A percentile compares a stretch with the other conserved stretches of the same genome.
phyloP scores from a whole-genome alignment of 2,329 filamentous ascomycete species.

The Fusarium longipes region DNA sequence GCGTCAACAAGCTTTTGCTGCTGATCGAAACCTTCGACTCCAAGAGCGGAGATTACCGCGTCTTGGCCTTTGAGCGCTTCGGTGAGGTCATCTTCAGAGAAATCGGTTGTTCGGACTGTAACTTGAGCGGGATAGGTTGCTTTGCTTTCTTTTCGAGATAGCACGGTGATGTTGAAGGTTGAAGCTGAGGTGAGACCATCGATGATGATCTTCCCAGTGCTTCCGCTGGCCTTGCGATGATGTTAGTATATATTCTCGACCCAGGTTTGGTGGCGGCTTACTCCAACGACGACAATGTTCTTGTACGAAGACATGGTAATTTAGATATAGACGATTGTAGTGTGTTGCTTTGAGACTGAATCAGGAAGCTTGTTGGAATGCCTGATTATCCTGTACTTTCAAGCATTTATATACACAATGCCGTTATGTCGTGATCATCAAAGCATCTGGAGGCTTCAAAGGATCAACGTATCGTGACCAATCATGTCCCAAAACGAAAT shows the following conservation, averaged over 20 bases:
- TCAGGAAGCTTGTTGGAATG: fast-evolving
- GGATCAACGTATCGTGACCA: neutral
- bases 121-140: neutral
- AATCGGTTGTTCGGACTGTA: neutral
- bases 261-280: neutral
- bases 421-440: neutral
- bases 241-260: neutral
- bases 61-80: neutral
- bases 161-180: neutral
- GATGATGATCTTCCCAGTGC: neutral
- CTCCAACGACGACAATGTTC: neutral
- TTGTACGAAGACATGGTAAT: neutral
- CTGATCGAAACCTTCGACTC: neutral
- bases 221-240: neutral
- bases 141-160: neutral
- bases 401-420: neutral
- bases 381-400: too few relatives aligned
- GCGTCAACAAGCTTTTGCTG: constrained; percentile 5
- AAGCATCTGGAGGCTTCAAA: neutral
- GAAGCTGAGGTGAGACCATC: neutral
- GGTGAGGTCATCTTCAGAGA: neutral
- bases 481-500: neutral
- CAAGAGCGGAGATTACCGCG: neutral
- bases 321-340: fast-evolving
- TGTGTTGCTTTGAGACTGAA: too few relatives aligned